Conservation (phyloP, 2,329 filamentous ascomycete genomes). For the Leptographium radiaticola region DNA sequence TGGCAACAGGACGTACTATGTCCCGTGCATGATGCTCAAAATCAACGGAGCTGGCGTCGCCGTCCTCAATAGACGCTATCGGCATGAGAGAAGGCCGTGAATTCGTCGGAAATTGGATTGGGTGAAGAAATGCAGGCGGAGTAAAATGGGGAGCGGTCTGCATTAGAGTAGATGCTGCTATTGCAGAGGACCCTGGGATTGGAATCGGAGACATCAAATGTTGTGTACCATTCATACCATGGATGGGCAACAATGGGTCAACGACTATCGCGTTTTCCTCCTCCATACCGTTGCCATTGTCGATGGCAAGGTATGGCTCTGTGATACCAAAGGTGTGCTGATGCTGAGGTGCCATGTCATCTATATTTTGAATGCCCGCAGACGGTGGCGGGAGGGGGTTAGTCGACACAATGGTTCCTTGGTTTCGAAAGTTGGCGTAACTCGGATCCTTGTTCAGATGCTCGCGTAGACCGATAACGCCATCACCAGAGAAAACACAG, state of each 20-base stretch:
- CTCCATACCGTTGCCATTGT: constrained; percentile 32
- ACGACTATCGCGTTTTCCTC: constrained; percentile 26
- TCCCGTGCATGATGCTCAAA: neutral
- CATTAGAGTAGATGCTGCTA: neutral
- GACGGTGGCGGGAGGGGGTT: constrained; percentile 9
- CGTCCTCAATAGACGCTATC: neutral
- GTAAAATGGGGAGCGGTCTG: constrained; percentile 3
- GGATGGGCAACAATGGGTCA: constrained; percentile 13
- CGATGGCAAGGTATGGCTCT: constrained; percentile 22
- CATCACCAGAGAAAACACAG: constrained; percentile 88
- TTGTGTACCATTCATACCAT: neutral
- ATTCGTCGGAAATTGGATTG: neutral
- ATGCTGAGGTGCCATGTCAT: constrained; percentile 4
- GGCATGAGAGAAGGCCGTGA: neutral
- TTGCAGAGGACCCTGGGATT: neutral
- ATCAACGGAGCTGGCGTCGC: neutral
- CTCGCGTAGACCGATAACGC: constrained; percentile 63
- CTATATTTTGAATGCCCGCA: constrained; percentile 10
- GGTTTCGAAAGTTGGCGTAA: constrained; percentile 31
- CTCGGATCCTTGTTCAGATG: constrained; percentile 52
- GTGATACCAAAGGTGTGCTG: constrained; percentile 22
- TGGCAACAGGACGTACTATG: neutral
- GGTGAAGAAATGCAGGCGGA: constrained; percentile 1
- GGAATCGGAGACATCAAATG: neutral
- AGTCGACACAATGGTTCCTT: constrained; percentile 3